Percentiles rank a stretch among this genome's conserved stretches.
These are phyloP conservation scores for Argentina anserina DNA, from an alignment of 306 rosid genomes.

Conservation along the genomic window DNA sequence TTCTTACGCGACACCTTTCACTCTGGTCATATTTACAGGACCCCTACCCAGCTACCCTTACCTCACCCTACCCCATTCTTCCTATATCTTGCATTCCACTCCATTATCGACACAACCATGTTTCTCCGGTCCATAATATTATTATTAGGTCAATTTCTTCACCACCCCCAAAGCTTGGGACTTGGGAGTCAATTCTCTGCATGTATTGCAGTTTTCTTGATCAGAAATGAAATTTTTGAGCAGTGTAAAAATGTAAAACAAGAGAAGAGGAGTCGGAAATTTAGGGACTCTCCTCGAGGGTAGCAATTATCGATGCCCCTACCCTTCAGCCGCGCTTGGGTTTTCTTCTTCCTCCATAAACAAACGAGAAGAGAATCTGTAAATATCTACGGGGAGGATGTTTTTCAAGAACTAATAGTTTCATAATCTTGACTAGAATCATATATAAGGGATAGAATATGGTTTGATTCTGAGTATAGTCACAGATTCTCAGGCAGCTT, in stretches of 20 bases:
- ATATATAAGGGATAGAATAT: background rate
- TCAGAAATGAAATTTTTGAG: background rate
- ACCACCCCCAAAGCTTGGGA: background rate
- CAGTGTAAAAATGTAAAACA: background rate
- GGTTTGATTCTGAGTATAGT: background rate
- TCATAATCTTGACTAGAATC: background rate
- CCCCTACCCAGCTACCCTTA: background rate
- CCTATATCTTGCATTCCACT: background rate
- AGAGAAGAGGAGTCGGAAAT: background rate
- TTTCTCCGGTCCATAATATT: background rate
- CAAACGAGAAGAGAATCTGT: background rate
- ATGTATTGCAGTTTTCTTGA: background rate
- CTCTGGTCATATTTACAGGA: background rate
- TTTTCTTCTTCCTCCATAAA: background rate
- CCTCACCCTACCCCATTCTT: too few species aligned
- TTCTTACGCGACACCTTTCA: background rate
- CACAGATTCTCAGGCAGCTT: conserved; percentile 10
- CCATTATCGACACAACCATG: background rate
- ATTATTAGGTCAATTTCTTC: background rate
- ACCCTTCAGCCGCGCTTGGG: conserved; percentile 2
- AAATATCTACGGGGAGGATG: conserved; percentile 1
- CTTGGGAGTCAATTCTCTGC: background rate
- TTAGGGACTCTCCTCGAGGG: conserved; percentile 6
- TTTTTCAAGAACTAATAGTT: background rate
- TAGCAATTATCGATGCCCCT: background rate